These are phyloP conservation scores for Veloporphyrellus conicus DNA, from an alignment of 1,284 basidiomycete species.

Conservation along the genomic window DNA sequence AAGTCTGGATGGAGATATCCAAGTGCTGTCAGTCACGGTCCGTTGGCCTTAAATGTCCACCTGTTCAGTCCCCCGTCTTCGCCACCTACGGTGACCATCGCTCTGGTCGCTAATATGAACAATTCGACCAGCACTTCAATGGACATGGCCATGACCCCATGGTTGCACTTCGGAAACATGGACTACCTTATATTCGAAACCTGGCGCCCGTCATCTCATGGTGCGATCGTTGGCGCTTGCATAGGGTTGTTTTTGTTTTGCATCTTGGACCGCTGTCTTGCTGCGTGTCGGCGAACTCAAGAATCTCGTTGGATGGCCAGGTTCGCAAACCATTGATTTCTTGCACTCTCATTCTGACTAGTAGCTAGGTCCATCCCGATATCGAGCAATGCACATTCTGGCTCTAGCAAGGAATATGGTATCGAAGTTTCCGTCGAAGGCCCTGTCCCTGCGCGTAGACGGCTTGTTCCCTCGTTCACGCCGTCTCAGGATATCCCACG, in stretches of 20 bases:
- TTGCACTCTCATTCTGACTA: not conserved
- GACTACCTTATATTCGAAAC: slow-evolving; percentile 66
- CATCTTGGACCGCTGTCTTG: slow-evolving; percentile 64
- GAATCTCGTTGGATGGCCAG: slow-evolving; percentile 56
- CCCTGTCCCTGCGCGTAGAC: slow-evolving; percentile 2
- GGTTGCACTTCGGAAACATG: slow-evolving; percentile 59
- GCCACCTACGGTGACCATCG: not conserved
- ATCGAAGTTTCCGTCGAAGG: not conserved
- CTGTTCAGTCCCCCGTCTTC: not conserved
- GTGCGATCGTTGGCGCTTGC: slow-evolving; percentile 70
- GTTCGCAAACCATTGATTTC: slow-evolving; percentile 37
- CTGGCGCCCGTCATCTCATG: slow-evolving; percentile 63
- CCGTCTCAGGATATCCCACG: slow-evolving; percentile 57
- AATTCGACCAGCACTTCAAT: slow-evolving; percentile 18
- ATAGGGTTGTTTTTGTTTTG: slow-evolving; percentile 65
- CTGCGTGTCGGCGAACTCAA: slow-evolving; percentile 49
- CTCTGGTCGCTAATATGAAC: not conserved
- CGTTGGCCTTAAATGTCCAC: too few relatives aligned
- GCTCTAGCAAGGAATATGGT: not conserved
- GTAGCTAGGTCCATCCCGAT: slow-evolving; percentile 11
- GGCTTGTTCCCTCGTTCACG: slow-evolving; percentile 55
- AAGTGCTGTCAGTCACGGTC: not conserved
- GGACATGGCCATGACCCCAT: slow-evolving; percentile 59
- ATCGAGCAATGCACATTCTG: not conserved
- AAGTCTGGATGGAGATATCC: slow-evolving; percentile 9